Percentiles rank a stretch among this genome's conserved stretches.
phyloP scores from a whole-genome alignment of 805 yeast genomes.

The Barnettozyma wickerhamii region DNA sequence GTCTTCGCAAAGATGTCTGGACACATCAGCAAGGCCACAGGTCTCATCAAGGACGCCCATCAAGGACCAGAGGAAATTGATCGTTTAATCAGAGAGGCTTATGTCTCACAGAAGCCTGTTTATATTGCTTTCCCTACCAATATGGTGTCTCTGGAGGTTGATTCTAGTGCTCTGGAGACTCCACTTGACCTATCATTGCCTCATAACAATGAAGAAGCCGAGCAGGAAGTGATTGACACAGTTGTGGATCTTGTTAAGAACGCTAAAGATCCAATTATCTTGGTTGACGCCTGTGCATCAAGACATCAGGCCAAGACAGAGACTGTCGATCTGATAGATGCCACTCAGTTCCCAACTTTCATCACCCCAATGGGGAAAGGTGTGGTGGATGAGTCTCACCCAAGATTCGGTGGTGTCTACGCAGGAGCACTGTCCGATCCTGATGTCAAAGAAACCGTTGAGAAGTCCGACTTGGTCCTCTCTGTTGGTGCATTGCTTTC shows the following conservation, averaged over 20 bases:
- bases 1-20: slow-evolving; percentile 77
- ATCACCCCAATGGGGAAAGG: slow-evolving; percentile 92
- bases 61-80: slow-evolving; percentile 71
- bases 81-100: slow-evolving; percentile 68
- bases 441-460: slow-evolving; percentile 67
- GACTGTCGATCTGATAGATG: slow-evolving; percentile 55
- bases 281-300: slow-evolving; percentile 84
- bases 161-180: slow-evolving; percentile 49
- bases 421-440: slow-evolving; percentile 75
- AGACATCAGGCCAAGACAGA: slow-evolving; percentile 67
- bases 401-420: slow-evolving; percentile 79
- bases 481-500: slow-evolving; percentile 82
- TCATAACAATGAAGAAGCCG: slow-evolving; percentile 57
- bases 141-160: slow-evolving; percentile 62
- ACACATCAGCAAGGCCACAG: slow-evolving; percentile 62
- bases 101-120: slow-evolving; percentile 71
- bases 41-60: slow-evolving; percentile 56
- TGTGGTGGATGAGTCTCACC: slow-evolving; percentile 64
- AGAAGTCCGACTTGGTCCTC: slow-evolving; percentile 67
- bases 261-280: slow-evolving; percentile 67
- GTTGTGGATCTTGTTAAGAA: slow-evolving; percentile 47
- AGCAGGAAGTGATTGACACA: slow-evolving; percentile 54
- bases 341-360: slow-evolving; percentile 75
- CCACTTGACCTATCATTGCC: slow-evolving; percentile 60
- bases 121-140: slow-evolving; percentile 82